These are phyloP conservation scores for Bjerkandera adusta DNA, from an alignment of 1,284 basidiomycete species.

Conservation along the genomic window DNA sequence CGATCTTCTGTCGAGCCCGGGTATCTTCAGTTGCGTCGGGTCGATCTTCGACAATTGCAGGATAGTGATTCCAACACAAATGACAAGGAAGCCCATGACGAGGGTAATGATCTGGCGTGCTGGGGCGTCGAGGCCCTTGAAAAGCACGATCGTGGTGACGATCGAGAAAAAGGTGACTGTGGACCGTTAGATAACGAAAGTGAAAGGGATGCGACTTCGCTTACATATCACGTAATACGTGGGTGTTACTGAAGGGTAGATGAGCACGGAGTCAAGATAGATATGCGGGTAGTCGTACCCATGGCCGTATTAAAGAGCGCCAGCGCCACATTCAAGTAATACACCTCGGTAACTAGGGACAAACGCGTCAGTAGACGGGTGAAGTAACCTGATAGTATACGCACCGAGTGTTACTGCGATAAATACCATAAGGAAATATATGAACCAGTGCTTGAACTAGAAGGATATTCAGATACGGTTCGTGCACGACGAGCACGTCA, in stretches of 20 bases:
- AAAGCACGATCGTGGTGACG: slow-evolving; percentile 84
- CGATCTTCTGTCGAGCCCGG: slow-evolving; percentile 75
- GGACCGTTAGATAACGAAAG: slow-evolving; percentile 26
- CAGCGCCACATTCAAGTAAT: slow-evolving; percentile 95
- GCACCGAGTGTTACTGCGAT: slow-evolving; percentile 79
- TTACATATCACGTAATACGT: slow-evolving; percentile 85
- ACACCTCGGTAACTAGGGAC: slow-evolving; percentile 80
- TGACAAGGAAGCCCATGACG: slow-evolving; percentile 87
- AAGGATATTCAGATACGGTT: not conserved
- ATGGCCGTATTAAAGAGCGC: slow-evolving; percentile 96
- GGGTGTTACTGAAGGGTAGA: slow-evolving; percentile 63
- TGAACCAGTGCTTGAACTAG: slow-evolving; percentile 81
- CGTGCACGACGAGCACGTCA: not conserved
- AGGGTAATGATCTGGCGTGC: slow-evolving; percentile 83
- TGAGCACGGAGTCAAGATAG: slow-evolving; percentile 14
- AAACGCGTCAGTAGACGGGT: slow-evolving; percentile 9
- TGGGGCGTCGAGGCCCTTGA: slow-evolving; percentile 85
- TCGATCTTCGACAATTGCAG: slow-evolving; percentile 97
- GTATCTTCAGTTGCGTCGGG: slow-evolving; percentile 58
- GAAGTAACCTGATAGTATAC: slow-evolving; percentile 23
- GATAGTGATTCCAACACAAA: slow-evolving; percentile 89
- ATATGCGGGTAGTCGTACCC: slow-evolving; percentile 44
- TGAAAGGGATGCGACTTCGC: slow-evolving; percentile 23
- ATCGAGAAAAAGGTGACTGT: slow-evolving; percentile 86
- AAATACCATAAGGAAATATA: slow-evolving; percentile 85